These are phyloP conservation scores for Sisymbrium irio DNA, from an alignment of 345 rosid genomes.

Conservation along the genomic window DNA sequence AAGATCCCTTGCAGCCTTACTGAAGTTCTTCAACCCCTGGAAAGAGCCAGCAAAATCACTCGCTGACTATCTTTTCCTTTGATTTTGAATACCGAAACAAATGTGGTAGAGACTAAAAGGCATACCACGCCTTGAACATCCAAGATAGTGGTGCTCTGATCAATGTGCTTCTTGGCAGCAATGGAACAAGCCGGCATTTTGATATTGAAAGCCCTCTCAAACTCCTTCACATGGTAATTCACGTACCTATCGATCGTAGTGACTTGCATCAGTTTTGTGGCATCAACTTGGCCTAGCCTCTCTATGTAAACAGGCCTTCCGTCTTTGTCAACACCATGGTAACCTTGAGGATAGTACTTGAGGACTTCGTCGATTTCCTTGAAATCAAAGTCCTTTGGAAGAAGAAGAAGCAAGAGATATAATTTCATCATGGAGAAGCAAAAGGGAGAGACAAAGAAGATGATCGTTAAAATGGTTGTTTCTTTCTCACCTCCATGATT, in stretches of 20 bases:
- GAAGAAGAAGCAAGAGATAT: constrained; percentile 4
- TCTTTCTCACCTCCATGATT: constrained; percentile 58
- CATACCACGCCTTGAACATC: constrained; percentile 98
- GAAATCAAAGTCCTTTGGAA: constrained; percentile 73
- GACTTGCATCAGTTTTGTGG: constrained; percentile 78
- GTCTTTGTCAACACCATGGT: constrained; percentile 91
- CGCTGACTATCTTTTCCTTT: neutral
- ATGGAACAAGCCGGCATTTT: constrained; percentile 86
- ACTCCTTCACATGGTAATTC: constrained; percentile 83
- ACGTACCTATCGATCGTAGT: constrained; percentile 86
- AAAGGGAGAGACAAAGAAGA: neutral
- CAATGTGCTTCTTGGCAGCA: constrained; percentile 77
- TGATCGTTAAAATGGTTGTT: neutral
- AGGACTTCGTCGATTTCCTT: constrained; percentile 73
- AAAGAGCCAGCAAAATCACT: neutral
- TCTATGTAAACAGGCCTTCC: constrained; percentile 88
- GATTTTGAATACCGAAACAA: neutral
- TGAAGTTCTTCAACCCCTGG: constrained; percentile 83
- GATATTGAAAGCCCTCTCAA: constrained; percentile 66
- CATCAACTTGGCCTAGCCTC: constrained; percentile 77
- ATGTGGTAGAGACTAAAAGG: constrained; percentile 14
- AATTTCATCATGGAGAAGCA: neutral
- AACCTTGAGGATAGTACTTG: constrained; percentile 83
- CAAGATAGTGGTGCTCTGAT: constrained; percentile 91
- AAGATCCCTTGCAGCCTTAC: constrained; percentile 83